Evolutionary conservation across 306 rosid species (phyloP), one percentile per base, ranked within the genome.

Genomic region (Acacia crassicarpa): DNA sequence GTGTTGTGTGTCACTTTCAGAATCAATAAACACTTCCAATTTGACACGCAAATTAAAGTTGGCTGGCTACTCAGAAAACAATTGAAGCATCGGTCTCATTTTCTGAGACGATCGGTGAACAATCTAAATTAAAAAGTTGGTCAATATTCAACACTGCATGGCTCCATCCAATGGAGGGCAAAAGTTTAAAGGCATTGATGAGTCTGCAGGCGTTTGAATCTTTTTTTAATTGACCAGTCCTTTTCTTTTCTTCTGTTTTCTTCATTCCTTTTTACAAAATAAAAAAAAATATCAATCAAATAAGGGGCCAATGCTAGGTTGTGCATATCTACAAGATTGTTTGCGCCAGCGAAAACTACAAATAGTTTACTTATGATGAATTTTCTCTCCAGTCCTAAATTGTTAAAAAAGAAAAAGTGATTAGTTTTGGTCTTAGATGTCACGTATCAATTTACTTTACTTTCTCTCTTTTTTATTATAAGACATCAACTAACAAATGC

Each of bases 71-170:
- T 33, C 69, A 46, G 59, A 79, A 76, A 76, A 54, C 72, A 75
- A 19, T 1, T 35, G 41, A 67, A 61, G 82, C 17, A 75, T 13
- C n/a, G 83, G 94, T 78, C 80, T 77, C 84, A 45, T 74, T 82
- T 75, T 81, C 59, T 74, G 75, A 79, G 86, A 80, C 67, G 85
- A 65, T 48, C 54, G 19, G 83, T 6, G 9, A 8, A 56, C 41
- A 30, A 30, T 27, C 67, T 12, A 27, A 4, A 62, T 4, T 62
- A 27, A 27, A 27, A 27, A 27, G 17, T 62, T 61, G 67, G 67
- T 61, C 67, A 61, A 61, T 61, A 25, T 61, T 61, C 67, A 25
- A 61, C 33, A 25, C 2, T 25, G 6, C 20, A 0, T 51, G 33
- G 67, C 67, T 61, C 35, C 16, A 23, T 61, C 35, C 67, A 61